phyloP scores from a whole-genome alignment of 2,329 filamentous ascomycete genomes.

The Botrytis paeoniae region DNA sequence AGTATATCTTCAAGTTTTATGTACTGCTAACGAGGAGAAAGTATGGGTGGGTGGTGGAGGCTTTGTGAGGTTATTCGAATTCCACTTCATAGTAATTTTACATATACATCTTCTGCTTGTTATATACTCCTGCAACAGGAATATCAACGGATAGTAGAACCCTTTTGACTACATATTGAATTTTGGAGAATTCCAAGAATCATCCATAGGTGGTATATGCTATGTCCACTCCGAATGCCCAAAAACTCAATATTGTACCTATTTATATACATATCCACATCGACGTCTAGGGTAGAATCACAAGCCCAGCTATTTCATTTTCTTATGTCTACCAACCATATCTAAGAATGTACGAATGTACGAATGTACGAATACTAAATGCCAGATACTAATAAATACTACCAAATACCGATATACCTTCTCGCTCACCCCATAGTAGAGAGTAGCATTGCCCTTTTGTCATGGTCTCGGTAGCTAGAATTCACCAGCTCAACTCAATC shows the following conservation, averaged over 20 bases:
- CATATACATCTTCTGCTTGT: background rate
- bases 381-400: background rate
- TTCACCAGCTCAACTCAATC: background rate
- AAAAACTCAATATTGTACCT: background rate
- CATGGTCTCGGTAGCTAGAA: background rate
- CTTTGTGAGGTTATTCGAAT: background rate
- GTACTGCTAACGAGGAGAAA: background rate
- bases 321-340: background rate
- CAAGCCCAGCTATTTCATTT: background rate
- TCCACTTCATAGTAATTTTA: background rate
- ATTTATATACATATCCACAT: background rate
- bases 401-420: background rate
- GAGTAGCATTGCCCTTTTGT: background rate
- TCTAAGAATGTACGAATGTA: background rate
- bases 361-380: background rate
- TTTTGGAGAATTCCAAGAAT: background rate
- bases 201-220: background rate
- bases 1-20: constrained; percentile 1
- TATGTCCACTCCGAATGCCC: background rate
- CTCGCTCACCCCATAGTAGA: background rate
- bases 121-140: background rate
- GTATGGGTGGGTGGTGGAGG: background rate
- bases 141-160: background rate
- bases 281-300: background rate
- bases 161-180: background rate